phyloP scores from a whole-genome alignment of 23 red algal species.

The Pyropia yezoensis region DNA sequence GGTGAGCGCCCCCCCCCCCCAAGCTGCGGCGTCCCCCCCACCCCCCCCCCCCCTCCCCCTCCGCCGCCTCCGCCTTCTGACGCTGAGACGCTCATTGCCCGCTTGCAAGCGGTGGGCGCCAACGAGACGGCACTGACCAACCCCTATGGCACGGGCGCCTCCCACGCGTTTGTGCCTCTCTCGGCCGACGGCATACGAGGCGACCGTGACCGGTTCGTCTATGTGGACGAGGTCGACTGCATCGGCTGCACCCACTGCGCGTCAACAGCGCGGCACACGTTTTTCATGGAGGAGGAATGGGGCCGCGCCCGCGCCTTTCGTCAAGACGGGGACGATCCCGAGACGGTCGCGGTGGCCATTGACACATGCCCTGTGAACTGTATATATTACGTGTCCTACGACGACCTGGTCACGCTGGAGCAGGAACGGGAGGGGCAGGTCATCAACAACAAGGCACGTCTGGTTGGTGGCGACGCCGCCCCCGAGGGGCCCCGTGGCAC shows the following conservation, averaged over 20 bases:
- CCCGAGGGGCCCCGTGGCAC: not conserved
- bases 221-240: conserved; percentile 70
- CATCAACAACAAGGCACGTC: conserved; percentile 63
- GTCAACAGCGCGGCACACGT: conserved; percentile 53
- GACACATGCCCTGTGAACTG: conserved; percentile 75
- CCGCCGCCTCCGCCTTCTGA: no score
- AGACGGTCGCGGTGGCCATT: conserved; percentile 39
- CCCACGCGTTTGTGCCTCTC: conserved; percentile 34
- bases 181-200: conserved; percentile 26
- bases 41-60: no score
- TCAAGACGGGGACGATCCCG: conserved; percentile 43
- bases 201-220: conserved; percentile 54
- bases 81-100: no score
- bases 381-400: conserved; percentile 69
- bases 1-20: no score
- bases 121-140: conserved; percentile 39
- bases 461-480: conserved; percentile 49
- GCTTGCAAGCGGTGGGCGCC: conserved; percentile 18
- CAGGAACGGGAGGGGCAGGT: conserved; percentile 42
- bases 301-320: conserved; percentile 61
- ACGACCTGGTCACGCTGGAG: conserved; percentile 63
- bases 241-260: conserved; percentile 78
- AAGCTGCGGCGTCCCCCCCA: no score
- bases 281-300: conserved; percentile 59
- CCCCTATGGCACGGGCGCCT: conserved; percentile 34